Conservation (phyloP, 1,139 yeast species). For the Hyphopichia khmerensis region DNA sequence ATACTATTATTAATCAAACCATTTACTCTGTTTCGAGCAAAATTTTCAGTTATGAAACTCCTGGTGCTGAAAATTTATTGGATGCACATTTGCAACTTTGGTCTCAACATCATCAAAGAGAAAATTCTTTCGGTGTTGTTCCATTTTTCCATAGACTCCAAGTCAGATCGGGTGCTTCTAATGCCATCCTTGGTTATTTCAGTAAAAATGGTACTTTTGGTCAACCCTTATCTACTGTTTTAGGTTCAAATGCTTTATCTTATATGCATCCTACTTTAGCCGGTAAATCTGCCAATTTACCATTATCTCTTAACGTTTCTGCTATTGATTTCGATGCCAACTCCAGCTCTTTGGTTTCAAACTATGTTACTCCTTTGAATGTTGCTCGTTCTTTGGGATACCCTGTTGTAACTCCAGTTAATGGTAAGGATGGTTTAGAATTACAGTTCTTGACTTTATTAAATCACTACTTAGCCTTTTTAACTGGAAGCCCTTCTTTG, state of each 20-base stretch:
- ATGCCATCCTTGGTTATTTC: conserved; percentile 74
- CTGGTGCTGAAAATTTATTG: conserved; percentile 60
- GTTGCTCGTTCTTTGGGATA: conserved; percentile 64
- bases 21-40: conserved; percentile 61
- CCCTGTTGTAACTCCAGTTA: conserved; percentile 72
- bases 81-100: conserved; percentile 64
- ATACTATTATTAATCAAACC: conserved; percentile 62
- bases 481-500: conserved; percentile 56
- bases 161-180: conserved; percentile 83
- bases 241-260: conserved; percentile 67
- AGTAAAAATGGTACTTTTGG: conserved; percentile 38
- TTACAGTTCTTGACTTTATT: conserved; percentile 68
- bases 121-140: conserved; percentile 54
- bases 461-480: conserved; percentile 59
- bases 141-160: conserved; percentile 65
- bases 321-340: conserved; percentile 66
- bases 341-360: conserved; percentile 55
- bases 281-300: conserved; percentile 44
- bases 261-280: conserved; percentile 58
- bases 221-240: conserved; percentile 51
- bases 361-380: conserved; percentile 63
- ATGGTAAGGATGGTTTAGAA: conserved; percentile 49
- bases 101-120: conserved; percentile 51
- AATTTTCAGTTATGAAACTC: conserved; percentile 68
- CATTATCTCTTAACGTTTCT: conserved; percentile 70